phyloP scores from a whole-genome alignment of 148 eudicot genomes.

The Rhododendron ovatum region DNA sequence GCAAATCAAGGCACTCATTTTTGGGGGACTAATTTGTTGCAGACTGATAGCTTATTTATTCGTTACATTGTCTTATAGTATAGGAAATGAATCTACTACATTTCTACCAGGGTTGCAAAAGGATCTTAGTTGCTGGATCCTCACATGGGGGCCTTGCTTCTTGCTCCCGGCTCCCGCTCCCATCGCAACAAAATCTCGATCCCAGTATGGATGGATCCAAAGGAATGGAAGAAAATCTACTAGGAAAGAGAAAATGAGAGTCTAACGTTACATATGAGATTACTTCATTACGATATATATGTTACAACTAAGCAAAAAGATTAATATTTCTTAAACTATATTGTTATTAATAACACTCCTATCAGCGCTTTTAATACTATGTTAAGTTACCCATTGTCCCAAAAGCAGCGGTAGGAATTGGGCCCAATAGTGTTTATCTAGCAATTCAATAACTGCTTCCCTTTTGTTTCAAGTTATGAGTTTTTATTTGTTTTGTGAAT shows the following conservation, averaged over 20 bases:
- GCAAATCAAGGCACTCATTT: neutral
- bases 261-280: neutral
- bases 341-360: neutral
- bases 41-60: neutral
- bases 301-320: neutral
- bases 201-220: neutral
- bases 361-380: neutral
- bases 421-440: too few relatives aligned
- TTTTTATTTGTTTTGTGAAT: too few relatives aligned
- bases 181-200: neutral
- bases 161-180: neutral
- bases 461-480: too few relatives aligned
- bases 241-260: neutral
- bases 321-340: too few relatives aligned
- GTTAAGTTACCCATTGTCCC: too few relatives aligned
- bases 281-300: neutral
- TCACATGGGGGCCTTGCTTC: neutral
- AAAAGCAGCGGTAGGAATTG: too few relatives aligned
- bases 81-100: neutral
- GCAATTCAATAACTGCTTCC: too few relatives aligned
- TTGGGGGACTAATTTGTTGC: neutral
- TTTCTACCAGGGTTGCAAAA: neutral
- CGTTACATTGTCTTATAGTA: neutral
- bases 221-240: neutral
- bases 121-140: neutral